Evolutionary conservation across 306 rosid species (phyloP).

Genomic region (Cucumis hystrix): DNA sequence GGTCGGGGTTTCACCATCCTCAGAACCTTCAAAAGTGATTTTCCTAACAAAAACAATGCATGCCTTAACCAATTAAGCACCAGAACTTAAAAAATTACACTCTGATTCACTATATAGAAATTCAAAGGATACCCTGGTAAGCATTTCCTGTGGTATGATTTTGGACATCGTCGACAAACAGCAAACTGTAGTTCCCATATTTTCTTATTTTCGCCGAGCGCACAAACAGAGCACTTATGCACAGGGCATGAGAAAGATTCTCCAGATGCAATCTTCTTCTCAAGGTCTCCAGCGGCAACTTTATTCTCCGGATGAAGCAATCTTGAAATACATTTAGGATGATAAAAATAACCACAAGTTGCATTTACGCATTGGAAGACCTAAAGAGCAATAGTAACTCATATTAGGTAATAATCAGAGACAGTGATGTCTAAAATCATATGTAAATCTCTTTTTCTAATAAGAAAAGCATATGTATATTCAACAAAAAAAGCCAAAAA

Average conservation of each 20-base stretch:
- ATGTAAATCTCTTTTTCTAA: not conserved
- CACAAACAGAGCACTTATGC: constrained; percentile 67
- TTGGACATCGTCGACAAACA: constrained; percentile 93
- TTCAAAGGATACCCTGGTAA: constrained; percentile 51
- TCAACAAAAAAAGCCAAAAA: no score
- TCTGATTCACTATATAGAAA: not conserved
- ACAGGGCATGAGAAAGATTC: constrained; percentile 70
- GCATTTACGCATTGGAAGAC: constrained; percentile 77
- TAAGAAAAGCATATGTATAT: no score
- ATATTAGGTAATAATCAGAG: constrained; percentile 11
- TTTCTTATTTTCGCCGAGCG: constrained; percentile 61
- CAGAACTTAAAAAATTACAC: not conserved
- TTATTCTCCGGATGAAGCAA: constrained; percentile 30
- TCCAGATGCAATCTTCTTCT: constrained; percentile 43
- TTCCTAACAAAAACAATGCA: constrained; percentile 39
- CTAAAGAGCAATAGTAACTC: constrained; percentile 28
- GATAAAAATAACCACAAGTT: constrained; percentile 87
- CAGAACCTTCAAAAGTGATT: constrained; percentile 39
- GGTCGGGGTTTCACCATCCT: constrained; percentile 19
- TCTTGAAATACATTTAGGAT: constrained; percentile 63
- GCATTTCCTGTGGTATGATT: constrained; percentile 82
- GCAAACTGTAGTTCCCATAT: constrained; percentile 53
- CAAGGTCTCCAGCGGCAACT: constrained; percentile 39
- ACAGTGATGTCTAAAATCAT: not conserved
- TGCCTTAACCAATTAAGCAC: constrained; percentile 16